Conservation (phyloP, 192 early-diverging fungal genomes). For the Chytriomyces sp. region DNA sequence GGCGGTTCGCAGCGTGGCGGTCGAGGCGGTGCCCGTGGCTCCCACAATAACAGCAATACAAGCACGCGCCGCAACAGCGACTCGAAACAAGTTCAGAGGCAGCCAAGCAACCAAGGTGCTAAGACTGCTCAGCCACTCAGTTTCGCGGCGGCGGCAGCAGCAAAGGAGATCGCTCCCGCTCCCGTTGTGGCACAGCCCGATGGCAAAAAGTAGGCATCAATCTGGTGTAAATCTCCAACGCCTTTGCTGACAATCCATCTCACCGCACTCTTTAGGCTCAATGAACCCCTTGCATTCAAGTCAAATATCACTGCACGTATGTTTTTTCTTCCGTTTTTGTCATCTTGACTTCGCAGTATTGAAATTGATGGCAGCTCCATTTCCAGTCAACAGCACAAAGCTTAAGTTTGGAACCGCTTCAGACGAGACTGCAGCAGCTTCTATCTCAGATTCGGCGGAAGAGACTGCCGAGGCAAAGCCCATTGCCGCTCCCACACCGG, state of each 20-base stretch:
- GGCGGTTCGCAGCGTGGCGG: not conserved
- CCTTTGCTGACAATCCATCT: not conserved
- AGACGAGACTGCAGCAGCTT: slow-evolving; percentile 4
- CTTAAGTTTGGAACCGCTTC: slow-evolving; percentile 23
- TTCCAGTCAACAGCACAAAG: not conserved
- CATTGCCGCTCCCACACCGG: not conserved
- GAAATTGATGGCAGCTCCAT: not conserved
- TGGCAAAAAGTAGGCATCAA: not conserved
- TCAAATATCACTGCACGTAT: slow-evolving; percentile 23
- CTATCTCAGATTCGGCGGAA: not conserved
- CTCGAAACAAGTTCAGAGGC: not conserved
- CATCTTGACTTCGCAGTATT: not conserved
- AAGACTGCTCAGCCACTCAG: not conserved
- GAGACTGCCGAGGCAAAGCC: not conserved
- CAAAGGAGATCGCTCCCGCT: not conserved
- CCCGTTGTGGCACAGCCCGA: not conserved
- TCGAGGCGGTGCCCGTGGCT: not conserved
- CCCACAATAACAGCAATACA: slow-evolving; percentile 15
- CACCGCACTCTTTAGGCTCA: not conserved
- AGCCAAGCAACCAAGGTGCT: not conserved
- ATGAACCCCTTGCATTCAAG: slow-evolving; percentile 20
- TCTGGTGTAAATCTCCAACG: not conserved
- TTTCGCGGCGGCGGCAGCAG: not conserved
- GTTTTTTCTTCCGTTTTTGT: slow-evolving; percentile 9
- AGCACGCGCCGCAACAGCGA: slow-evolving; percentile 4